Conservation (phyloP, 768 basidiomycete species). For the Termitomyces sp. region DNA sequence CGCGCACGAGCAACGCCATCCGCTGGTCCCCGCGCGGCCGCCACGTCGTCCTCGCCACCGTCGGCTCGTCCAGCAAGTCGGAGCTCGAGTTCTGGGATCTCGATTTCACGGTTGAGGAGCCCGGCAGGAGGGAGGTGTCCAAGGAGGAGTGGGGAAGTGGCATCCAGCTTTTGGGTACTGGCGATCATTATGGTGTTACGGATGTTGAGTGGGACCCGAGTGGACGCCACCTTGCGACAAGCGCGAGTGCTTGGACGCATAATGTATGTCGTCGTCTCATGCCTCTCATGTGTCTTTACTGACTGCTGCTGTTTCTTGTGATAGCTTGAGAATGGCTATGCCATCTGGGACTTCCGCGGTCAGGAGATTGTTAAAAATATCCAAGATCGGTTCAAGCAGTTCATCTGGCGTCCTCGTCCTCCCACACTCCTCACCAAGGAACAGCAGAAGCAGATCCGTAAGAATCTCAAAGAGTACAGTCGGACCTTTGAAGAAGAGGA, state of each 20-base stretch:
- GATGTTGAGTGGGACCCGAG: constrained; percentile 99
- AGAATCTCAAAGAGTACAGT: constrained; percentile 88
- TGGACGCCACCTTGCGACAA: constrained; percentile 89
- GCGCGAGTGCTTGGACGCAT: constrained; percentile 92
- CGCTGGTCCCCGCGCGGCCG: constrained; percentile 97
- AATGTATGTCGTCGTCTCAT: constrained; percentile 49
- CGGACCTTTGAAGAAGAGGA: constrained; percentile 95
- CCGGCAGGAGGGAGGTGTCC: constrained; percentile 38
- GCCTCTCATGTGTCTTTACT: constrained; percentile 2
- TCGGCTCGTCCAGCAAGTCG: constrained; percentile 92
- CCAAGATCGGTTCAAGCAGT: constrained; percentile 96
- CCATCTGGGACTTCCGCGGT: constrained; percentile 98
- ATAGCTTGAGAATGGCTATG: constrained; percentile 94
- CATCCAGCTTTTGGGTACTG: constrained; percentile 78
- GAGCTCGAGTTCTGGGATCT: constrained; percentile 99
- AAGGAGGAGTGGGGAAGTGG: constrained; percentile 80
- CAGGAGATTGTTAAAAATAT: constrained; percentile 87
- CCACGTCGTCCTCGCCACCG: constrained; percentile 92
- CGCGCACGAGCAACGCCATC: constrained; percentile 87
- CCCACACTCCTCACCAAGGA: constrained; percentile 82
- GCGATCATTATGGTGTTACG: constrained; percentile 96
- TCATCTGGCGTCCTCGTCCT: constrained; percentile 97
- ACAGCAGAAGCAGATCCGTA: constrained; percentile 79
- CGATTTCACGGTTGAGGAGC: constrained; percentile 75
- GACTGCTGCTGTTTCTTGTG: not conserved